Percentiles rank a stretch among this genome's conserved stretches.
These are phyloP conservation scores for Debaryomyces castellii DNA, from an alignment of 805 yeast genomes.

Conservation along the genomic window DNA sequence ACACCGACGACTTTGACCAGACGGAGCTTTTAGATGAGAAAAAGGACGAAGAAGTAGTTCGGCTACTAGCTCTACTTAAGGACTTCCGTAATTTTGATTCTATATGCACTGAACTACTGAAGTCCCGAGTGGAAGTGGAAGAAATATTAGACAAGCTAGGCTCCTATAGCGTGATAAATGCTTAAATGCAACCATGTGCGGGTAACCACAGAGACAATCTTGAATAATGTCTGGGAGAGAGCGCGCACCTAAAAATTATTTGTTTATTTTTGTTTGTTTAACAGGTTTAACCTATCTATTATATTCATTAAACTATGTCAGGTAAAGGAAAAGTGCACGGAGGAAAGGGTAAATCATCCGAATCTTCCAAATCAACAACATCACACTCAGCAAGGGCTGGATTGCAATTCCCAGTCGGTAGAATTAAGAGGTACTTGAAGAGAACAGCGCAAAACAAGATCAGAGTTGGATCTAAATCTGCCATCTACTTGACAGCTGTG, in stretches of 20 bases:
- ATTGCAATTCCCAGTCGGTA: conserved; percentile 95
- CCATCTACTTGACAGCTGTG: conserved; percentile 93
- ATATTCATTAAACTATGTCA: conserved; percentile 56
- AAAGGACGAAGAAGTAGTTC: conserved; percentile 27
- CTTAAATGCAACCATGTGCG: conserved; percentile 14
- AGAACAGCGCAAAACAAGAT: conserved; percentile 80
- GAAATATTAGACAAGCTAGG: conserved; percentile 39
- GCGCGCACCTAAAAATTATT: conserved; percentile 4
- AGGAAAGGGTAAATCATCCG: conserved; percentile 92
- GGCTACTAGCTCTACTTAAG: conserved; percentile 45
- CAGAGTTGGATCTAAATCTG: conserved; percentile 83
- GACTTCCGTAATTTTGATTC: conserved; percentile 59
- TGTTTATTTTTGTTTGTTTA: conserved; percentile 7
- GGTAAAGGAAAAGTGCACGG: conserved; percentile 88
- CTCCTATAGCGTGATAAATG: conserved; percentile 32
- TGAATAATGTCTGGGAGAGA: neutral
- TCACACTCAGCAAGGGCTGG: conserved; percentile 96
- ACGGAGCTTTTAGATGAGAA: conserved; percentile 2
- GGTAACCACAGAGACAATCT: conserved; percentile 1
- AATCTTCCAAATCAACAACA: conserved; percentile 65
- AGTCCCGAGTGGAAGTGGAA: conserved; percentile 57
- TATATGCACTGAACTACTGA: conserved; percentile 68
- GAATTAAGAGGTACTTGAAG: conserved; percentile 95
- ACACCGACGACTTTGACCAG: conserved; percentile 7
- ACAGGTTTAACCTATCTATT: neutral